Percentiles rank a stretch among this genome's conserved stretches.
Conservation (phyloP, 306 rosid species). For the Ochetophila trinervis region DNA sequence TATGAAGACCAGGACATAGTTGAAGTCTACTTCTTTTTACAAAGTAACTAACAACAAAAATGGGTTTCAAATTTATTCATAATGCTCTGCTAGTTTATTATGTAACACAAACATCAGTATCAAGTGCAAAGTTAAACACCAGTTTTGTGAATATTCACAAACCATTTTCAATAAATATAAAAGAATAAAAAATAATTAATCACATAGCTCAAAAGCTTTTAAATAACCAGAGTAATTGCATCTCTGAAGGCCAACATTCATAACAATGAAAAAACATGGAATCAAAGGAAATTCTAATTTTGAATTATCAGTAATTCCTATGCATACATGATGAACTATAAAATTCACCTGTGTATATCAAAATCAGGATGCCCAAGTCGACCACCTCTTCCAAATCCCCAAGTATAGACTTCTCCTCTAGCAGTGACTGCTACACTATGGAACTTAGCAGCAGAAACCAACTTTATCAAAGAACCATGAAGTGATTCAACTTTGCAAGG, state of each 20-base stretch:
- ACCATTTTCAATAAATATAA: neutral
- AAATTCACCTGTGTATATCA: constrained; percentile 87
- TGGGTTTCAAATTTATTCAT: neutral
- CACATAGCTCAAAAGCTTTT: neutral
- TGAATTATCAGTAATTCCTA: too few relatives aligned
- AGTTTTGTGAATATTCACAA: neutral
- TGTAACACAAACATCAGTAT: too few relatives aligned
- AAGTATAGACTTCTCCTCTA: constrained; percentile 76
- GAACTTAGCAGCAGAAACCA: constrained; percentile 86
- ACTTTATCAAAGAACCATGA: constrained; percentile 58
- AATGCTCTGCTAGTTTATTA: neutral
- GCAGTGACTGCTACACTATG: constrained; percentile 87
- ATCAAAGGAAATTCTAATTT: neutral
- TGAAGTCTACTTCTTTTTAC: neutral
- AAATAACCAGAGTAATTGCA: neutral
- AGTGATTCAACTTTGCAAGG: constrained; percentile 93
- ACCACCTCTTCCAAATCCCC: constrained; percentile 99
- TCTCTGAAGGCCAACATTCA: too few relatives aligned
- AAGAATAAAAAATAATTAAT: neutral
- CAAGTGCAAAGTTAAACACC: neutral
- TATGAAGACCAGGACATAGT: neutral
- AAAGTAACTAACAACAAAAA: neutral
- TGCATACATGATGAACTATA: neutral
- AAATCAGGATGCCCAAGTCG: constrained; percentile 98
- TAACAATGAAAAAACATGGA: neutral